These are phyloP conservation scores for Pseudocercospora eumusae DNA, from an alignment of 2,329 filamentous ascomycete genomes.

Conservation along the genomic window DNA sequence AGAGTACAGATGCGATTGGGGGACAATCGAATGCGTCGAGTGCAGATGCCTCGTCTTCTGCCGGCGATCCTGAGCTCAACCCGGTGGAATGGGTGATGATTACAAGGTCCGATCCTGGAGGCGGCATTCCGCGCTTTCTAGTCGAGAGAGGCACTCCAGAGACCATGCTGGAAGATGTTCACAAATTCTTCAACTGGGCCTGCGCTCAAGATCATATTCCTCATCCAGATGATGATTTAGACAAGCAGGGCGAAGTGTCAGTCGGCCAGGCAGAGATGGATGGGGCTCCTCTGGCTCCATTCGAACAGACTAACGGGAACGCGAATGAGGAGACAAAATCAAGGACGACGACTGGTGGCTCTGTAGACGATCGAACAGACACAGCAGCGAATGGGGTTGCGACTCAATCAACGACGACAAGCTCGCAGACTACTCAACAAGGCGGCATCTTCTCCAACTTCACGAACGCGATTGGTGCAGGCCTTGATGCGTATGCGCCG, in stretches of 20 bases:
- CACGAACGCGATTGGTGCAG: conserved; percentile 35
- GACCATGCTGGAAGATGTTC: conserved; percentile 75
- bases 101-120: conserved; percentile 83
- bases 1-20: conserved; percentile 42
- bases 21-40: conserved; percentile 37
- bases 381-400: conserved; percentile 6
- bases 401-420: conserved; percentile 12
- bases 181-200: conserved; percentile 81
- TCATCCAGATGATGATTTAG: conserved; percentile 41
- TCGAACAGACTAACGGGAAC: conserved; percentile 3
- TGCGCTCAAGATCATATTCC: conserved; percentile 52
- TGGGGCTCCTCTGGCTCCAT: conserved; percentile 5
- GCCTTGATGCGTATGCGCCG: conserved; percentile 41
- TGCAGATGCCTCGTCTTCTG: conserved; percentile 24
- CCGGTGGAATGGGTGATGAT: conserved; percentile 92
- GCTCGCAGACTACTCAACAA: conserved; percentile 22
- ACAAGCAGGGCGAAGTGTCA: conserved; percentile 21
- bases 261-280: conserved; percentile 8
- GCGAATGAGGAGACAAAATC: background rate
- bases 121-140: conserved; percentile 84
- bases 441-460: conserved; percentile 37
- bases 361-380: background rate
- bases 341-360: background rate
- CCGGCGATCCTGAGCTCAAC: conserved; percentile 57
- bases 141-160: conserved; percentile 85